Evolutionary conservation across 352 stramenopile species (phyloP).

Genomic region (Stramenopiles sp.): DNA sequence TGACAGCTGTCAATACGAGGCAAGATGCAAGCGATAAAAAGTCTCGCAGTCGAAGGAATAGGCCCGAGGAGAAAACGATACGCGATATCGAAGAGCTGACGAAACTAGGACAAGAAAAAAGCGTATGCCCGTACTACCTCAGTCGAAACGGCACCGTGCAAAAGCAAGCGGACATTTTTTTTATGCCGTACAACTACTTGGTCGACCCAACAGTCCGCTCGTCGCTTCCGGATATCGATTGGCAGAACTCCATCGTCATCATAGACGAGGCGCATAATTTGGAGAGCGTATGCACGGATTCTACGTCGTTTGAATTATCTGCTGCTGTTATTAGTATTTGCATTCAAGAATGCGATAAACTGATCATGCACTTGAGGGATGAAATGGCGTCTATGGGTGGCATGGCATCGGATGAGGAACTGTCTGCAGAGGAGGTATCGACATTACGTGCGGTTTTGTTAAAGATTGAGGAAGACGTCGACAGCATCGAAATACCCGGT

Average conservation of each 20-base stretch:
- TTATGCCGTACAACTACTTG: constrained; percentile 99
- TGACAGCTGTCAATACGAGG: no score
- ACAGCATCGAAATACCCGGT: not conserved
- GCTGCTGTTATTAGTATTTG: constrained; percentile 75
- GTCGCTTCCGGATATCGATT: constrained; percentile 76
- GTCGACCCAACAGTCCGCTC: constrained; percentile 73
- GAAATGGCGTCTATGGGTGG: not conserved
- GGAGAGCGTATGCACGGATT: constrained; percentile 73
- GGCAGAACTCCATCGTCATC: constrained; percentile 87
- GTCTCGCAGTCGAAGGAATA: constrained; percentile 35
- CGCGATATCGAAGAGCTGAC: constrained; percentile 97
- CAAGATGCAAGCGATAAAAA: no score
- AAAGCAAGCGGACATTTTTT: constrained; percentile 77
- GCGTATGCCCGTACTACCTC: constrained; percentile 94
- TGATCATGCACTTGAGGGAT: not conserved
- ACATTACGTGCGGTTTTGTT: not conserved
- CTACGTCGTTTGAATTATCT: constrained; percentile 83
- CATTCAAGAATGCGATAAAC: constrained; percentile 49
- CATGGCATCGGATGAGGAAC: not conserved
- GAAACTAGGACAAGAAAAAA: constrained; percentile 41
- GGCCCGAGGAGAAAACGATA: constrained; percentile 37
- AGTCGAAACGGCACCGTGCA: constrained; percentile 66
- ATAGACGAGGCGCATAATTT: constrained; percentile 99
- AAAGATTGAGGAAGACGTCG: not conserved
- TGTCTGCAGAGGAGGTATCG: not conserved